A percentile compares a stretch with the other conserved stretches of the same genome.
Conservation (phyloP, 2,329 filamentous ascomycete genomes). For the Geosmithia morbida region DNA sequence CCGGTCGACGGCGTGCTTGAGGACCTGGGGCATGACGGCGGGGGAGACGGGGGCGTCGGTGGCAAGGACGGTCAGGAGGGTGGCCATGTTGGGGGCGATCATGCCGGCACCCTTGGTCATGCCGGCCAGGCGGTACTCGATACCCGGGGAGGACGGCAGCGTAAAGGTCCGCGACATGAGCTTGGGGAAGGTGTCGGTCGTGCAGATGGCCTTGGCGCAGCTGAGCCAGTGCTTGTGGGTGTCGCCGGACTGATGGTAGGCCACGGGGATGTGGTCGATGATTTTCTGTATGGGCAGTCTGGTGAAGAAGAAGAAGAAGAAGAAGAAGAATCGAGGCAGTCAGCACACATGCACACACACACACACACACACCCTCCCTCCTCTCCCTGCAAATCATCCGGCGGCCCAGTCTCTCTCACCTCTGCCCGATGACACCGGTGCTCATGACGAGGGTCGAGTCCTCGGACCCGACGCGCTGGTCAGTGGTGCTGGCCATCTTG, state of each 20-base stretch:
- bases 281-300: conserved; percentile 89
- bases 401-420: conserved; percentile 29
- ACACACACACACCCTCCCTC: background rate
- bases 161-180: conserved; percentile 73
- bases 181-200: conserved; percentile 97
- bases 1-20: conserved; percentile 60
- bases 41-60: conserved; percentile 76
- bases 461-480: conserved; percentile 38
- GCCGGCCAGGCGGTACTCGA: conserved; percentile 74
- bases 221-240: conserved; percentile 77
- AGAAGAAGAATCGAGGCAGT: too few relatives aligned
- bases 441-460: conserved; percentile 85
- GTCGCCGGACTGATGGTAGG: conserved; percentile 54
- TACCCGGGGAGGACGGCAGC: conserved; percentile 62
- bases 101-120: conserved; percentile 98
- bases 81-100: conserved; percentile 99
- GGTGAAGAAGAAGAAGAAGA: too few relatives aligned
- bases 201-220: conserved; percentile 86
- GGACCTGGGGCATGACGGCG: conserved; percentile 49
- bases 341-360: background rate
- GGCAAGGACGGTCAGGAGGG: conserved; percentile 77
- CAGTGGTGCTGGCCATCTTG: conserved; percentile 68
- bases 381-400: background rate
- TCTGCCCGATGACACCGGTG: conserved; percentile 92
- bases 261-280: conserved; percentile 63